These are phyloP conservation scores for Jatropha podagrica DNA, from an alignment of 441 rosid genomes.

Conservation along the genomic window DNA sequence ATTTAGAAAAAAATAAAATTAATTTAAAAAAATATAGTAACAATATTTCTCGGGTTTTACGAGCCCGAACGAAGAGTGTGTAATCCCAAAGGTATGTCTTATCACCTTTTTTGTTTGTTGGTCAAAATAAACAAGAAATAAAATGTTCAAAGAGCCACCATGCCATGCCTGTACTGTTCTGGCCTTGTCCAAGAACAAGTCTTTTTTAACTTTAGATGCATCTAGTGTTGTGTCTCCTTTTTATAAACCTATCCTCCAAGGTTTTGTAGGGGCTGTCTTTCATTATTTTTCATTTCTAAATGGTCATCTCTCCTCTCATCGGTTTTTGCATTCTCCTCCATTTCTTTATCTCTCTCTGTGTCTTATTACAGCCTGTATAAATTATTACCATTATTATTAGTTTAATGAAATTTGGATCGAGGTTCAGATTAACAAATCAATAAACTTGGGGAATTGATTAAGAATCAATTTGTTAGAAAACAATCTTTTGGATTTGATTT, in stretches of 20 bases:
- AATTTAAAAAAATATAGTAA: background rate
- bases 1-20: background rate
- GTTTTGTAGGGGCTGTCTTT: slow-evolving; percentile 11
- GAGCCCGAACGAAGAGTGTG: slow-evolving; percentile 23
- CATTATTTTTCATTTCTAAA: background rate
- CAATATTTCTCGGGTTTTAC: slow-evolving; percentile 11
- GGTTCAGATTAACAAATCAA: too few relatives aligned
- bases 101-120: slow-evolving; percentile 25
- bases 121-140: slow-evolving; percentile 29
- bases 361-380: slow-evolving; percentile 4
- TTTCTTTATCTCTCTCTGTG: background rate
- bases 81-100: slow-evolving; percentile 58
- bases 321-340: slow-evolving; percentile 16
- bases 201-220: background rate
- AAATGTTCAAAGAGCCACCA: slow-evolving; percentile 24
- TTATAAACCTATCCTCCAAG: slow-evolving; percentile 21
- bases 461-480: too few relatives aligned
- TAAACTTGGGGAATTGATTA: too few relatives aligned
- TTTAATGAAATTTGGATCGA: too few relatives aligned
- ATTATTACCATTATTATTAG: background rate
- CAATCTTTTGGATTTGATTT: too few relatives aligned
- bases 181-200: slow-evolving; percentile 4
- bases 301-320: slow-evolving; percentile 18
- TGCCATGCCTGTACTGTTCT: slow-evolving; percentile 24
- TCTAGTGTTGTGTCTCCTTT: slow-evolving; percentile 14